Percentiles rank a stretch among this genome's conserved stretches.
These are phyloP conservation scores for Mitragyna speciosa DNA, from an alignment of 257 asterid species.

Conservation along the genomic window DNA sequence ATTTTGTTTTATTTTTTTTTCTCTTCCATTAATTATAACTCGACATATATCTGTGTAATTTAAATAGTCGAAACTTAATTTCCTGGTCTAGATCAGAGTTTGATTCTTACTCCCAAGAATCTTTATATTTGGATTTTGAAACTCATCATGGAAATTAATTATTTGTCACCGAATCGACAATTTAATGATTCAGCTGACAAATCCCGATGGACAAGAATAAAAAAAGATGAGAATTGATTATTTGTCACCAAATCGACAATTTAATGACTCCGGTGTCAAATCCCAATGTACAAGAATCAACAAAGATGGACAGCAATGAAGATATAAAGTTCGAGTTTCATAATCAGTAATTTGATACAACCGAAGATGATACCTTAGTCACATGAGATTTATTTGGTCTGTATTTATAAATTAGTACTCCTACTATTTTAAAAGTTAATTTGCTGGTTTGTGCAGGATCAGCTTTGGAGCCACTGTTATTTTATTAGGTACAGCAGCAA, in stretches of 20 bases:
- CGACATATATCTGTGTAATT: neutral
- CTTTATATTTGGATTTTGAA: no score
- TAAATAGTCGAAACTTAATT: neutral
- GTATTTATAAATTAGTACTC: neutral
- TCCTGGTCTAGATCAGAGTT: no score
- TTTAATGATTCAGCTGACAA: constrained; percentile 3
- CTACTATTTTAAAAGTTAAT: neutral
- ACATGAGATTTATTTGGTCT: neutral
- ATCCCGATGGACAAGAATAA: constrained; percentile 8
- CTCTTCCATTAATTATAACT: no score
- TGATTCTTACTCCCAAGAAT: neutral
- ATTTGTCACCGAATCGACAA: neutral
- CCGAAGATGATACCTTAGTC: neutral
- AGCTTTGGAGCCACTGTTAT: constrained; percentile 56
- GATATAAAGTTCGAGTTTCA: neutral
- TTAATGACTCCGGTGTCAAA: constrained; percentile 3
- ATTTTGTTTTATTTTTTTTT: no score
- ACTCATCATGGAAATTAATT: neutral
- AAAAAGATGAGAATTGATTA: constrained; percentile 4
- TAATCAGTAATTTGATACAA: neutral
- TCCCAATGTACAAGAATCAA: constrained; percentile 10
- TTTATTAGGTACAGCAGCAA: constrained; percentile 55
- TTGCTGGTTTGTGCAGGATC: constrained; percentile 43
- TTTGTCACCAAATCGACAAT: neutral
- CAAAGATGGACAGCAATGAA: constrained; percentile 17